A percentile compares a stretch with the other conserved stretches of the same genome.
phyloP scores from a whole-genome alignment of 805 yeast species.

The Kregervanrija pseudodelftensis region DNA sequence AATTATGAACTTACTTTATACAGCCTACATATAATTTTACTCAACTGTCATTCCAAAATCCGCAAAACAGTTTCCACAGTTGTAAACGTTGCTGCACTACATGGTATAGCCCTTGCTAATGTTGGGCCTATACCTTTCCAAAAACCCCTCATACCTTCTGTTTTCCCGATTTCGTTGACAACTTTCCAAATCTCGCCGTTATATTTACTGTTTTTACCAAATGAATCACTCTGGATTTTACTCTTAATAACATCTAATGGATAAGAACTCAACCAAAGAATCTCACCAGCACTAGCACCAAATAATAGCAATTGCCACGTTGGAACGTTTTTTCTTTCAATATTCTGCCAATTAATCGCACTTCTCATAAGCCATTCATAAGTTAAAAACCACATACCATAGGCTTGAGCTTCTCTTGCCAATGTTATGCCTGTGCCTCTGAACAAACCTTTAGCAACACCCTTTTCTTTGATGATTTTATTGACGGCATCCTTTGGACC shows the following conservation, averaged over 20 bases:
- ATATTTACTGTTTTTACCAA: conserved; percentile 38
- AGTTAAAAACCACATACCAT: conserved; percentile 67
- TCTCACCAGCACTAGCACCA: conserved; percentile 66
- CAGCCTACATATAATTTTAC: background rate
- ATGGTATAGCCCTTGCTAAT: conserved; percentile 52
- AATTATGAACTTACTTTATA: too few relatives aligned
- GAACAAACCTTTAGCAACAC: conserved; percentile 39
- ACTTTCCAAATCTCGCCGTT: conserved; percentile 33
- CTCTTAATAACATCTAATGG: conserved; percentile 49
- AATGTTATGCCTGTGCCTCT: conserved; percentile 51
- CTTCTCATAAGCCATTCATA: conserved; percentile 48
- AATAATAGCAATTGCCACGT: conserved; percentile 48
- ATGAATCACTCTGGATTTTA: conserved; percentile 45
- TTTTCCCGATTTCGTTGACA: conserved; percentile 31
- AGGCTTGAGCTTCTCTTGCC: conserved; percentile 60
- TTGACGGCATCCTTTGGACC: conserved; percentile 40
- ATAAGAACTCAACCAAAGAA: conserved; percentile 52
- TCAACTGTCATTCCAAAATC: conserved; percentile 33
- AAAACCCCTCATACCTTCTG: conserved; percentile 44
- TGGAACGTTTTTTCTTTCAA: conserved; percentile 40
- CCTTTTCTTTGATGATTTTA: conserved; percentile 35
- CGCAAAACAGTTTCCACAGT: conserved; percentile 65
- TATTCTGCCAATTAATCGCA: conserved; percentile 28
- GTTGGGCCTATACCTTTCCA: conserved; percentile 62
- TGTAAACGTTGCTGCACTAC: conserved; percentile 72